Evolutionary conservation across 805 yeast species (phyloP).

Genomic region (Ogataea pini): DNA sequence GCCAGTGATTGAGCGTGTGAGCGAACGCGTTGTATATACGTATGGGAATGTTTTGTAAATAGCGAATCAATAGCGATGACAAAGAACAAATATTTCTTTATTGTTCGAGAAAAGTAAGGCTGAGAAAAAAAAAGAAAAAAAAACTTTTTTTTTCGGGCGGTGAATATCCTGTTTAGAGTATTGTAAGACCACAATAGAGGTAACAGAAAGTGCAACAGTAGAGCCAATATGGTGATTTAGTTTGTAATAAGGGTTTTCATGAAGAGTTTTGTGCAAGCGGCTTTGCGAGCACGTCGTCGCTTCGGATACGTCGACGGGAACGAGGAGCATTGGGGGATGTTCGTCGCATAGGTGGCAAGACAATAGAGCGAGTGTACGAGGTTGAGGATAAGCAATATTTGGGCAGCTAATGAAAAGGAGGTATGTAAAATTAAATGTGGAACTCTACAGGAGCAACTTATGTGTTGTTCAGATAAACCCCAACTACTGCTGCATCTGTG

Average conservation of each 20-base stretch:
- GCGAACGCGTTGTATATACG: not conserved
- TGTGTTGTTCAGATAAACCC: no score
- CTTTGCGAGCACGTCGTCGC: not conserved
- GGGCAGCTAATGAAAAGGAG: no score
- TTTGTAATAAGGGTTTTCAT: not conserved
- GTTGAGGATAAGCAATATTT: no score
- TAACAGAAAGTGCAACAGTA: not conserved
- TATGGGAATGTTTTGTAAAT: not conserved
- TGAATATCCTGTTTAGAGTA: not conserved
- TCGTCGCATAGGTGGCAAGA: no score
- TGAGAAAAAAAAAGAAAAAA: not conserved
- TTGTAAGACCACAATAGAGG: not conserved
- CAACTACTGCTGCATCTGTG: no score
- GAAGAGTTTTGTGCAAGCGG: not conserved
- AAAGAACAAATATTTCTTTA: not conserved
- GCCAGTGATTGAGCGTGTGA: not conserved
- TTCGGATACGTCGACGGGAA: not conserved
- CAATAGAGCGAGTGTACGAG: no score
- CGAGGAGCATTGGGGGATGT: not conserved
- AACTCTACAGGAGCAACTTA: no score
- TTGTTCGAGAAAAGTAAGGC: not conserved
- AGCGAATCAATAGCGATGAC: not conserved
- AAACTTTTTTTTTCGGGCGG: not conserved
- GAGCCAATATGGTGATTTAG: not conserved
- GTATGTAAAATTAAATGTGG: no score